Evolutionary conservation across 306 rosid genomes (phyloP).

Genomic region (Mimosa bimucronata): DNA sequence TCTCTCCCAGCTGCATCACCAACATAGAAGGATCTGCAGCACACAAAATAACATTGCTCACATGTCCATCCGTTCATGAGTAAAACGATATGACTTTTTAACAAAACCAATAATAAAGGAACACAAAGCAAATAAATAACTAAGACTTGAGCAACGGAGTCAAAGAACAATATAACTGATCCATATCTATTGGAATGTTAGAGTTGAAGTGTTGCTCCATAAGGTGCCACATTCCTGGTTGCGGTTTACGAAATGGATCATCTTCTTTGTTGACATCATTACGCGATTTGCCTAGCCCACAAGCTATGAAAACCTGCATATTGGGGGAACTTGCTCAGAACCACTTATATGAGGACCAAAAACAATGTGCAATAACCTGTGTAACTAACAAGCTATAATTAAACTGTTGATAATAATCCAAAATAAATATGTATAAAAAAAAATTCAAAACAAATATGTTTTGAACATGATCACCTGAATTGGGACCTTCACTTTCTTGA

Average conservation of each 20-base stretch:
- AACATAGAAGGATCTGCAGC: constrained; percentile 81
- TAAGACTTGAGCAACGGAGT: constrained; percentile 25
- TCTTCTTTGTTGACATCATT: constrained; percentile 50
- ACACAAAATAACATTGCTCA: constrained; percentile 32
- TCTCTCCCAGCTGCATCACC: constrained; percentile 97
- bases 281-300: constrained; percentile 62
- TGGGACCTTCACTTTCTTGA: constrained; percentile 76
- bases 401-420: constrained; percentile 14
- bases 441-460: no score
- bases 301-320: constrained; percentile 87
- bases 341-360: background rate
- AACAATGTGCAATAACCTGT: constrained; percentile 11
- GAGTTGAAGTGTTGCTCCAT: constrained; percentile 87
- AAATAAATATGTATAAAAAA: no score
- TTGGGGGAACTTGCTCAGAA: constrained; percentile 25
- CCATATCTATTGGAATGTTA: constrained; percentile 72
- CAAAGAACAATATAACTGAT: constrained; percentile 63
- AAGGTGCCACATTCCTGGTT: constrained; percentile 89
- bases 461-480: constrained; percentile 66
- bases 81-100: constrained; percentile 17
- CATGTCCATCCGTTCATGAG: constrained; percentile 11
- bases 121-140: constrained; percentile 3
- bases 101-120: constrained; percentile 7
- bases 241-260: constrained; percentile 86
- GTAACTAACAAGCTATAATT: constrained; percentile 15